These are phyloP conservation scores for Penicillium nordicum DNA, from an alignment of 2,329 filamentous ascomycete genomes.

Conservation along the genomic window DNA sequence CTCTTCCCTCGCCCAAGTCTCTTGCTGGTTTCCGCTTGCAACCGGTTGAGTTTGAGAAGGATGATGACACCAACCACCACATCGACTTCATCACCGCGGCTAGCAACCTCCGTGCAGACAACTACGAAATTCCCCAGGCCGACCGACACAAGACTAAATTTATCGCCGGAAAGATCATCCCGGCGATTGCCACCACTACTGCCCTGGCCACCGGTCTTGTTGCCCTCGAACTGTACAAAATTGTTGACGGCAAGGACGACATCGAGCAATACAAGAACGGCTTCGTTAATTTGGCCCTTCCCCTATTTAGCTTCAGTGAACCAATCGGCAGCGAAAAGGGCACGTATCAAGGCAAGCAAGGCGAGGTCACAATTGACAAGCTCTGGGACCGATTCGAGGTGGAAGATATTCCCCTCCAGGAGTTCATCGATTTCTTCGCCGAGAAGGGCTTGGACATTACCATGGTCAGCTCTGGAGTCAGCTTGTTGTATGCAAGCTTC, in stretches of 20 bases:
- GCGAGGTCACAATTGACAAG: conserved; percentile 81
- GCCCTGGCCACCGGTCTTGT: conserved; percentile 93
- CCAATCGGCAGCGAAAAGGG: conserved; percentile 93
- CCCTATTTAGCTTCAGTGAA: conserved; percentile 98
- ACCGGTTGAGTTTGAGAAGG: conserved; percentile 97
- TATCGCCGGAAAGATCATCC: conserved; percentile 99
- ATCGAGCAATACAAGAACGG: conserved; percentile 99
- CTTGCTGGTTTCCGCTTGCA: conserved; percentile 84
- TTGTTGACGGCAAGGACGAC: conserved; percentile 92
- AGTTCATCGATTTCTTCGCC: conserved; percentile 80
- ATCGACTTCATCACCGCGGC: conserved; percentile 98
- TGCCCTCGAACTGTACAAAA: conserved; percentile 90
- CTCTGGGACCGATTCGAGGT: conserved; percentile 98
- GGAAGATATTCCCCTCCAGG: conserved; percentile 74
- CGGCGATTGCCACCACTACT: conserved; percentile 95
- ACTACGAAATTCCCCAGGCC: conserved; percentile 92
- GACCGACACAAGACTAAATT: conserved; percentile 99
- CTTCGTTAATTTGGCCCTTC: conserved; percentile 91
- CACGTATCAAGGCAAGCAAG: conserved; percentile 74
- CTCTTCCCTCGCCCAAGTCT: conserved; percentile 73
- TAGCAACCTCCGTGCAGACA: conserved; percentile 92
- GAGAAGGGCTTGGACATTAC: conserved; percentile 75
- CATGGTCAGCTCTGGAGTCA: conserved; percentile 97
- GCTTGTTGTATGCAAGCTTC: conserved; percentile 89
- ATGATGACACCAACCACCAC: conserved; percentile 95